Evolutionary conservation across 495 filamentous ascomycete genomes (phyloP), one percentile per base, ranked within the genome.

Genomic region (Penicillium waksmanii): DNA sequence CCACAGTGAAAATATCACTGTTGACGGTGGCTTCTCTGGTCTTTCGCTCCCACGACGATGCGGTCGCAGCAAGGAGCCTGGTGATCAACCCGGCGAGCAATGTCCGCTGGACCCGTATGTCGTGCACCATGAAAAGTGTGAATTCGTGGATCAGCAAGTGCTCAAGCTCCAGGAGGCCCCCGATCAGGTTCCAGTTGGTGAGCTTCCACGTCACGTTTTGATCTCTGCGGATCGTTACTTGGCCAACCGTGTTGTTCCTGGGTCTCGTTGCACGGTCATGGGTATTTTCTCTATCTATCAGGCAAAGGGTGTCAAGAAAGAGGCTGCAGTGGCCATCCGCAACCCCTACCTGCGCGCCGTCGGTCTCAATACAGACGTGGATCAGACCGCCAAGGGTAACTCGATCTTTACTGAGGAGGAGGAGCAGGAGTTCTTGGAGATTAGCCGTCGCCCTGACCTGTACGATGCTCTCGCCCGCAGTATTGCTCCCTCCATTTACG

Each of bases 261-360:
- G 96, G 7, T 95, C 96, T 18, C 83, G 94, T 66, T 98, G 96
- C 67, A 96, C 92, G 0, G 80, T 98, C 11, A 97, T 94, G 87
- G 96, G 96, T 18, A 93, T 99, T 51, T 99, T 96, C 79, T 97
- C 93, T 35, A 97, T 97, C 69, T 99, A 96, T 71, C 92, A 96
- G 70, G 85, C 85, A 59, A 96, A 97, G 73, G 90, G 87, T 31
- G 88, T 87, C 17, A 97, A 94, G 74, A 89, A 87, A 60, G 88
- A 90, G 12, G 86, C 86, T 7, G 95, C 95, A 0, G 93, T 97
- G 5, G 96, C 96, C 15, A 96, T 99, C 66, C 85, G 96, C 56
- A 97, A 96, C 44, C 95, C 96, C 11, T 99, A 99, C 64, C 79
- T 99, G n/a, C 88, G 95, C 55, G 91, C 96, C 3, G 89, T 96